These are phyloP conservation scores for Phytophthora sansomeana DNA, from an alignment of 352 stramenopile genomes.

Conservation along the genomic window DNA sequence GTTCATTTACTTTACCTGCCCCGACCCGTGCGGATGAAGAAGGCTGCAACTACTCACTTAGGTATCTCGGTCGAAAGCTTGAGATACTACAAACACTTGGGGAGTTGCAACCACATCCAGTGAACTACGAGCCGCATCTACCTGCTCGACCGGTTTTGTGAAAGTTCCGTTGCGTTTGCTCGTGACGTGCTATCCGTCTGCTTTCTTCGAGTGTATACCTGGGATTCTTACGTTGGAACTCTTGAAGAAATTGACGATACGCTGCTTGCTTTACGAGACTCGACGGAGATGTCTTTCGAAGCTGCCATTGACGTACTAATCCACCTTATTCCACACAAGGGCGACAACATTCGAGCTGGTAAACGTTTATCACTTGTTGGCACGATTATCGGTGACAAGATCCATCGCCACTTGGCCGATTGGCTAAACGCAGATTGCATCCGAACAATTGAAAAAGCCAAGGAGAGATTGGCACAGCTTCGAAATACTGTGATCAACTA, in stretches of 20 bases:
- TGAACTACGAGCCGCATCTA: slow-evolving; percentile 7
- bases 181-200: slow-evolving; percentile 7
- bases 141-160: slow-evolving; percentile 11
- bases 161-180: slow-evolving; percentile 4
- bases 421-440: slow-evolving; percentile 17
- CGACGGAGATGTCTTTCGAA: not conserved
- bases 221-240: slow-evolving; percentile 1
- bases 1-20: slow-evolving; percentile 21
- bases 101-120: not conserved
- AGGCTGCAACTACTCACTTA: slow-evolving; percentile 16
- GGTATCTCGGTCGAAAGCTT: slow-evolving; percentile 1
- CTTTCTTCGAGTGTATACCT: slow-evolving; percentile 18
- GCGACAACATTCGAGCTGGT: not conserved
- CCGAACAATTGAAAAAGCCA: slow-evolving; percentile 10
- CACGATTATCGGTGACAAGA: not conserved
- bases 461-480: slow-evolving; percentile 14
- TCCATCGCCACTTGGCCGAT: not conserved
- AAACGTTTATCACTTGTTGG: slow-evolving; percentile 1
- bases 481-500: slow-evolving; percentile 12
- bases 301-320: not conserved
- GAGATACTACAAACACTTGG: slow-evolving; percentile 6
- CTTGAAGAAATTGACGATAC: slow-evolving; percentile 1
- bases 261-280: not conserved
- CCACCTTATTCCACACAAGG: not conserved
- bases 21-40: not conserved